Base-by-base conservation (phyloP, 2,329 filamentous ascomycete species). In the Cercospora canescens region DNA sequence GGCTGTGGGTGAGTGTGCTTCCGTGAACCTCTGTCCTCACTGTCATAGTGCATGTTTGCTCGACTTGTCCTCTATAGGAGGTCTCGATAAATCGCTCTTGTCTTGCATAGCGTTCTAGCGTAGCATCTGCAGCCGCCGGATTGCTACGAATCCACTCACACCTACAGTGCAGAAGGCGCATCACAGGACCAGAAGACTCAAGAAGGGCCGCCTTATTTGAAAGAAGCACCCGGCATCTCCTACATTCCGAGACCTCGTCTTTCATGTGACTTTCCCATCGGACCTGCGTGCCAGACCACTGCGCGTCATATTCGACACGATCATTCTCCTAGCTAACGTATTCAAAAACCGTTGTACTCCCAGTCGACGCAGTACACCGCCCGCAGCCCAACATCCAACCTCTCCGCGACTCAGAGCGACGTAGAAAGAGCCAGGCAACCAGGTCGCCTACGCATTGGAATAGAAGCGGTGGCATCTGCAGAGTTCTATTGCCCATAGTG, bases 231-330 rank as follows among this genome's bases (percentile, higher is more conserved):
- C 60, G 45, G 32, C 59, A 34, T 62, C 62, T 55, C 26, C 48
- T 55, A 56, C 67, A 62, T 65, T 66, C 68, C 66, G 65, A 70
- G 69, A 70, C 66, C 66, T 60, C 35, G 55, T 16, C 48, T 64
- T 50, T 52, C 69, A 66, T 64, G 69, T 70, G 69, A 71, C 57
- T 39, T 61, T 63, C 60, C 62, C 56, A 50, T 62, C 60, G 56
- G 63, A 58, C 61, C 45, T 56, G 50, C 39, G 48, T 63, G 48
- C 37, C 54, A 60, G 37, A 26, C 63, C 21, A 35, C 52, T 55
- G 32, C 52, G 52, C 52, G 28, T 59, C 37, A 58, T 21, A 62
- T 41, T 61, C 64, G 64, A 62, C 57, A 35, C 30, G 21, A 30
- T 18, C 28, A 45, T 48, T 60, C 58, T 45, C 26, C 11, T 24